Evolutionary conservation across 2,329 filamentous ascomycete genomes (phyloP), one percentile per base, ranked within the genome.

Genomic region (Colletotrichum abscissum): DNA sequence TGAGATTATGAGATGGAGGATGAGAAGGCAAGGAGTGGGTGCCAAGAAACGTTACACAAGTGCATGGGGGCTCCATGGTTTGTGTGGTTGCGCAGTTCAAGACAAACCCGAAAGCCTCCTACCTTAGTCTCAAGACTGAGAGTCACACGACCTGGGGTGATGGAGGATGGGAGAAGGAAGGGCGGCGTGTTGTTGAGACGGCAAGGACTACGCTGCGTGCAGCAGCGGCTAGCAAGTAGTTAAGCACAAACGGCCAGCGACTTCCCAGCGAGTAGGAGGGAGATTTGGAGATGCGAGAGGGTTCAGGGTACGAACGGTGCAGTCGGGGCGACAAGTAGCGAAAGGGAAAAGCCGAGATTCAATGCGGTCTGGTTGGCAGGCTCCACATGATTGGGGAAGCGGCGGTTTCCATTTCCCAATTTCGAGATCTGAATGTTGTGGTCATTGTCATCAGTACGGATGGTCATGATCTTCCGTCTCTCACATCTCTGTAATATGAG

Each of bases 31-130:
- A 24, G 60, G 60, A 66, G 67, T 65, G 46, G 60, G 12, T 66
- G 67, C 67, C 67, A 71, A 71, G 67, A 66, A 71, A 71, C 56
- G 71, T 73, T 71, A 52, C 71, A 66, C 71, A 62, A 54, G 28
- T 71, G 62, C 67, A 71, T 73, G 71, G 67, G 62, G 55, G 46
- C 56, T 70, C 71, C 71, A 66, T 73, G 67, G 60, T 49, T 70
- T 70, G 67, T 33, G 66, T 65, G 60, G 67, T 62, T 11, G 49
- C 60, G 67, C 60, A 70, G 67, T 73, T 70, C 62, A 46, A 70
- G 60, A 73, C 71, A 73, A 59, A 62, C 46, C 71, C 67, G 49
- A 71, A 49, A 64, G 56, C 42, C 55, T 68, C 67, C 70, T 70
- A 35, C 33, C 33, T 35, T 35, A 70, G 67, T 66, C 56, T 57